phyloP scores from a whole-genome alignment of 495 filamentous ascomycete species.

The Penicillium arizonense region DNA sequence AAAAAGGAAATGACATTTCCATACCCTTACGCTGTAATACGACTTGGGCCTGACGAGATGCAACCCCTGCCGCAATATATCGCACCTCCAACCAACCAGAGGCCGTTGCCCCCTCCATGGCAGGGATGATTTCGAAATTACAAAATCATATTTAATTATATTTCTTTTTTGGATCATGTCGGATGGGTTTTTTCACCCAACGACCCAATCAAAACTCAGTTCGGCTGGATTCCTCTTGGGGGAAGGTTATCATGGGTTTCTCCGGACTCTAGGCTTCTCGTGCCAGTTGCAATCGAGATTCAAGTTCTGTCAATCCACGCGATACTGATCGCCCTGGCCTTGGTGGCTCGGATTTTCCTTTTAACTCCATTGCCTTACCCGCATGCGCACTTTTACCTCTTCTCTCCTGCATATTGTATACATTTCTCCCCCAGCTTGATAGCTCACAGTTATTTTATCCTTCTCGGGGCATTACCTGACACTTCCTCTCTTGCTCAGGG shows the following conservation, averaged over 20 bases:
- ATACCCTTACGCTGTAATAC: constrained; percentile 26
- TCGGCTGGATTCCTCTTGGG: constrained; percentile 15
- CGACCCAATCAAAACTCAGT: constrained; percentile 20
- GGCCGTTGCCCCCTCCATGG: constrained; percentile 19
- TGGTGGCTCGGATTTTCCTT: constrained; percentile 26
- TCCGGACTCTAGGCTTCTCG: constrained; percentile 25
- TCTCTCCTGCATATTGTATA: constrained; percentile 27
- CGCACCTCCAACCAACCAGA: constrained; percentile 29
- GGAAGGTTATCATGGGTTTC: constrained; percentile 32
- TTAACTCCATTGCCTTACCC: constrained; percentile 38
- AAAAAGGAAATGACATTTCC: constrained; percentile 8
- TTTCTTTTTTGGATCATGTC: constrained; percentile 3
- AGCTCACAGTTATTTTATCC: not conserved
- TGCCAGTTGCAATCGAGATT: constrained; percentile 35
- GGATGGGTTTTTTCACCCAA: constrained; percentile 11
- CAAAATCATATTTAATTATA: constrained; percentile 7
- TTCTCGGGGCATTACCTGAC: constrained; percentile 2
- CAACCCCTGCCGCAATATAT: constrained; percentile 30
- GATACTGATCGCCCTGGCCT: constrained; percentile 18
- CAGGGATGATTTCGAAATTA: constrained; percentile 20
- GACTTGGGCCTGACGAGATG: constrained; percentile 21
- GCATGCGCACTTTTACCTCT: constrained; percentile 24
- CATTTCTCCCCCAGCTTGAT: constrained; percentile 8
- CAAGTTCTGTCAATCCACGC: constrained; percentile 23
- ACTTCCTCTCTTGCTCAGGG: not conserved